A percentile compares a stretch with the other conserved stretches of the same genome.
These are phyloP conservation scores for Clavispora phyllophila DNA, from an alignment of 805 yeast genomes.

Conservation along the genomic window DNA sequence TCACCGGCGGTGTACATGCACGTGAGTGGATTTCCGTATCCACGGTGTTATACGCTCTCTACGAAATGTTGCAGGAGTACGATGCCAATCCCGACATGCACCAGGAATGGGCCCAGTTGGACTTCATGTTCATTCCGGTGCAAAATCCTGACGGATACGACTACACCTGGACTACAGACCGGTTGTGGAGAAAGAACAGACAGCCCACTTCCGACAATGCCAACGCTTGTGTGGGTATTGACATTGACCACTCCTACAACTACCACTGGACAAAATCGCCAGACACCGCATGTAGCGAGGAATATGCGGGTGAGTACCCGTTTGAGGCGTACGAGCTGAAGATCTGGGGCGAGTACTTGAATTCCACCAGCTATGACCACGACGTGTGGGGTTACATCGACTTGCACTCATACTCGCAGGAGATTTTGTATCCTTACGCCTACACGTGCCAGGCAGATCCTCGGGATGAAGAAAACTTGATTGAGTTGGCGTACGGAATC, in stretches of 20 bases:
- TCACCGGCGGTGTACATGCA: conserved; percentile 84
- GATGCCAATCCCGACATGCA: conserved; percentile 33
- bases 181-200: conserved; percentile 86
- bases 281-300: conserved; percentile 77
- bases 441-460: conserved; percentile 71
- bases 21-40: conserved; percentile 85
- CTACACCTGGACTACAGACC: conserved; percentile 72
- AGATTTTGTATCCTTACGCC: conserved; percentile 77
- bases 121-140: conserved; percentile 75
- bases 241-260: conserved; percentile 79
- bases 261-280: conserved; percentile 61
- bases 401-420: conserved; percentile 82
- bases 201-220: conserved; percentile 36
- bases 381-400: conserved; percentile 73
- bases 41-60: conserved; percentile 56
- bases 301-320: conserved; percentile 70
- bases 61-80: conserved; percentile 26
- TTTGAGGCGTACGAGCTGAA: conserved; percentile 46
- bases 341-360: conserved; percentile 38
- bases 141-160: conserved; percentile 90
- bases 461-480: conserved; percentile 72
- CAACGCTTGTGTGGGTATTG: conserved; percentile 70
- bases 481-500: conserved; percentile 78
- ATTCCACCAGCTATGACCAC: conserved; percentile 46
- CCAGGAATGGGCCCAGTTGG: conserved; percentile 50